A percentile compares a stretch with the other conserved stretches of the same genome.
These are phyloP conservation scores for Lactifluus piperatus DNA, from an alignment of 768 basidiomycete genomes.

Conservation along the genomic window DNA sequence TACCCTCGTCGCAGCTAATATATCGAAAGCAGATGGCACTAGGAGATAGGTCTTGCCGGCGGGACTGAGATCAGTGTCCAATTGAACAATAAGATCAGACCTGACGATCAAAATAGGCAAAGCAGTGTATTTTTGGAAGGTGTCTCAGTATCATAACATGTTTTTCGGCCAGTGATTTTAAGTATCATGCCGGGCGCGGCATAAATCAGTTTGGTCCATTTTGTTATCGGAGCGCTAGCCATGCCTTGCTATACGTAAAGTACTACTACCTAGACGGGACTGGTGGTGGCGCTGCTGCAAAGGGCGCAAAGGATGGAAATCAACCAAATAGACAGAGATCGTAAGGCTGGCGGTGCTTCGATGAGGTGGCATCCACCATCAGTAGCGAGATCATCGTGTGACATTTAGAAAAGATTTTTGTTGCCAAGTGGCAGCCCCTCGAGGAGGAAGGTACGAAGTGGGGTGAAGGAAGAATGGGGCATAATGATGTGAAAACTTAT, in stretches of 20 bases:
- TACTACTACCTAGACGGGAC: not conserved
- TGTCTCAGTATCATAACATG: not conserved
- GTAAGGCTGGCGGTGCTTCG: not conserved
- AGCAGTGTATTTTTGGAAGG: not conserved
- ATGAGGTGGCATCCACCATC: not conserved
- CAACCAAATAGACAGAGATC: not conserved
- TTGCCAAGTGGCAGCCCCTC: not conserved
- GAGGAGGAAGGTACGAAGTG: not conserved
- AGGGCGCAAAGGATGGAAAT: not conserved
- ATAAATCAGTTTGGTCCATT: not conserved
- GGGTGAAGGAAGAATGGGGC: not conserved
- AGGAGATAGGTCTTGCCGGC: not conserved
- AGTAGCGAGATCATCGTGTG: not conserved
- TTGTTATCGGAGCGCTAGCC: not conserved
- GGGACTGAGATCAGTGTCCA: not conserved
- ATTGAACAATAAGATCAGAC: not conserved
- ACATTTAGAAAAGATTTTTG: not conserved
- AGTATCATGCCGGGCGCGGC: not conserved
- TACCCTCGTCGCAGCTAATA: not conserved
- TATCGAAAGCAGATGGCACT: not conserved
- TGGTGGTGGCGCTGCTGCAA: not conserved
- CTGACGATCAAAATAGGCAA: not conserved
- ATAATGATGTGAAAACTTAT: slow-evolving; percentile 3
- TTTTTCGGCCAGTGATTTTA: not conserved
- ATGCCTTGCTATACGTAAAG: not conserved